A percentile compares a stretch with the other conserved stretches of the same genome.
phyloP scores from a whole-genome alignment of 768 basidiomycete genomes.

The Termitomyces sp. region DNA sequence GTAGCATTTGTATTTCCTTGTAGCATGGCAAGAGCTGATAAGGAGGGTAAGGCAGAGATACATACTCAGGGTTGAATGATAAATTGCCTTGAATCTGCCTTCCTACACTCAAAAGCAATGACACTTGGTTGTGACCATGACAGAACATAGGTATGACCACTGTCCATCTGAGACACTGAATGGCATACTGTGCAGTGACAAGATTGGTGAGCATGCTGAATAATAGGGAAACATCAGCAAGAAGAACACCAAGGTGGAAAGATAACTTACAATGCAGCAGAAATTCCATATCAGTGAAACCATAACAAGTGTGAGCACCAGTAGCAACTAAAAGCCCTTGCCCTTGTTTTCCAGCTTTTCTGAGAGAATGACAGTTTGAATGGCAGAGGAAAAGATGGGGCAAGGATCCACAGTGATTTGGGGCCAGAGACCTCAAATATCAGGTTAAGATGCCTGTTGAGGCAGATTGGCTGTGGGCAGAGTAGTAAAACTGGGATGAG shows the following conservation, averaged over 20 bases:
- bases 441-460: neutral
- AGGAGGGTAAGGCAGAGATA: no score
- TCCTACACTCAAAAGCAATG: no score
- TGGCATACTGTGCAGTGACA: no score
- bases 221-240: neutral
- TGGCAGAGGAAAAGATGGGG: neutral
- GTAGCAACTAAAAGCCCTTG: neutral
- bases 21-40: neutral
- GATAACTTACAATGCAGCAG: neutral
- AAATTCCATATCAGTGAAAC: neutral
- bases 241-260: neutral
- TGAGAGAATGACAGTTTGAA: neutral
- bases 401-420: neutral
- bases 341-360: neutral
- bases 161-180: no score
- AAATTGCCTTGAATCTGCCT: no score
- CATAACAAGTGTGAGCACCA: neutral
- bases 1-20: neutral
- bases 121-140: no score
- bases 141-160: no score
- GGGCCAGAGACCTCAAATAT: constrained; percentile 2
- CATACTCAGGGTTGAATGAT: no score
- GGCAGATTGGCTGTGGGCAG: neutral
- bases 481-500: neutral
- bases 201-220: neutral